Base-by-base conservation (phyloP, 305 asterid species). In the Fraxinus dipetala region DNA sequence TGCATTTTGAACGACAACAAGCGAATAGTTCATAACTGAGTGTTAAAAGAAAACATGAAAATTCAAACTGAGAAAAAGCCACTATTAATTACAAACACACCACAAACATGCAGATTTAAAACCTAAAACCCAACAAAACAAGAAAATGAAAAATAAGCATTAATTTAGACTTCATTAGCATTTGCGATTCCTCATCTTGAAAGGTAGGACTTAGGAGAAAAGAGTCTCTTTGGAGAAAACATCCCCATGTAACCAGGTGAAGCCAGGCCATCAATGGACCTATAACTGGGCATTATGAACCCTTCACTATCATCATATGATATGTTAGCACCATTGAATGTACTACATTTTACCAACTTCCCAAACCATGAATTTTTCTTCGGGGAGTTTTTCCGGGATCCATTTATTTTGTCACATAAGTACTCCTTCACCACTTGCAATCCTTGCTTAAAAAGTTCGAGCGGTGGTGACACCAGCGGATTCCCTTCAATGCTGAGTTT, bases 401-500 rank as follows among this genome's bases (percentile, higher is more conserved):
- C 95, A 1, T 90, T 94, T 10, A 94, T 95, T 84, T 89, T 94
- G 28, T 88, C 88, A 24, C 95, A 94, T 11, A 95, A 56, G 56
- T 92, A 95, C 38, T 88, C 89, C 65, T 94, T 93, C 14, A 93
- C 89, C 56, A 56, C 74, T 5, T 84, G 85, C 65, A 95, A 9
- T 1, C 97, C 99, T 20, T 86, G 93, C 83, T 94, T 97, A 38
- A 92, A 82, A 11, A 95, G 88, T 0, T 92, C 94, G 24, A 30
- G 2, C 0, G 97, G 95, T 0, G 99, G 99, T 1, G 92, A 95
- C 2, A 89, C 87, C 0, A 93, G 94, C 0, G 89, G 94, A 31
- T 95, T 95, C 28, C 98, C 99, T 38, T 91, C 99, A 0, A 90
- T 96, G 11, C 89, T 59, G 0, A 93, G 92, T 91, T 91, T 95